Conservation (phyloP, 1,284 basidiomycete genomes). For the Cryptococcus sp. region DNA sequence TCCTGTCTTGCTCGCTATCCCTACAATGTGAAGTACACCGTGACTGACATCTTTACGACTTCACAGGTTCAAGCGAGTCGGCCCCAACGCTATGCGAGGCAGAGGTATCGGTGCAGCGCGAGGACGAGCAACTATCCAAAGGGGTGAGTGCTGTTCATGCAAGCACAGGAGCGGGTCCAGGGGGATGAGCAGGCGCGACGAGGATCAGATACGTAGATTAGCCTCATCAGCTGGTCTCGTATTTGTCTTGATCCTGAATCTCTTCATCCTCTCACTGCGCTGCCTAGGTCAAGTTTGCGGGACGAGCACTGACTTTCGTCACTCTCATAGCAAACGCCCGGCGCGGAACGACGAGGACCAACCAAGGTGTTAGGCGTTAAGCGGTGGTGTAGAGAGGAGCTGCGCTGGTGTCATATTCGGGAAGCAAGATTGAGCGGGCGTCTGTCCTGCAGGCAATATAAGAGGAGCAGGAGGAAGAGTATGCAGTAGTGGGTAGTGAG, state of each 20-base stretch:
- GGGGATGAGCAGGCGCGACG: too few relatives aligned
- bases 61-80: conserved; percentile 93
- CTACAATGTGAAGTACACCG: background rate
- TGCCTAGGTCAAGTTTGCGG: too few relatives aligned
- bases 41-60: background rate
- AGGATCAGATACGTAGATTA: background rate
- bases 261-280: too few relatives aligned
- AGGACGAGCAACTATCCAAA: conserved; percentile 55
- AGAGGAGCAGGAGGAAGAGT: too few relatives aligned
- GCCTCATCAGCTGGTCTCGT: background rate
- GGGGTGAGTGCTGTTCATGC: conserved; percentile 34
- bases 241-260: too few relatives aligned
- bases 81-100: conserved; percentile 97
- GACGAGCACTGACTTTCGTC: conserved; percentile 11
- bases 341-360: conserved; percentile 49
- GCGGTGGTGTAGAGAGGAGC: background rate
- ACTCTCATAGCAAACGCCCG: conserved; percentile 44
- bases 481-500: too few relatives aligned
- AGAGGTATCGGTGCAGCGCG: conserved; percentile 88
- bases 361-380: conserved; percentile 53
- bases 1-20: background rate
- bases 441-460: too few relatives aligned
- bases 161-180: too few relatives aligned
- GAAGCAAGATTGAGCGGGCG: background rate
- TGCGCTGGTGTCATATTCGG: background rate